Base-by-base conservation (phyloP, 371 early-diverging fungal species). In the Syncephalastrum sp. region DNA sequence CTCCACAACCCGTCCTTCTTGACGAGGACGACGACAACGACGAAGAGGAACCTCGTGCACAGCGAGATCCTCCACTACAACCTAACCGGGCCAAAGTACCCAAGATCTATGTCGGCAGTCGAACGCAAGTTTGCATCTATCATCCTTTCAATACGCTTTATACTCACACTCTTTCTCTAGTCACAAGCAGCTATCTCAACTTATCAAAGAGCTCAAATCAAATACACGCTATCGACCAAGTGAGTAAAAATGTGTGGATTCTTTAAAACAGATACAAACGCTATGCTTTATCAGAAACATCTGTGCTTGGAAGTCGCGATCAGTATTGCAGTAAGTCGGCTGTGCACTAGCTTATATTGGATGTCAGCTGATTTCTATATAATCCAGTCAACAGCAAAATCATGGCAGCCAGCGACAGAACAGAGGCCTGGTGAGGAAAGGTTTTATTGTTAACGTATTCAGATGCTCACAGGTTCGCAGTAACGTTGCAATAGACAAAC, bases 161-260 rank as follows among this genome's bases (percentile, higher is more conserved):
- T 13, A 33, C 3, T 13, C 43, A 23, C 21, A 5, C 27, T 43
- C 17, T 16, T 42, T 16, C n/a, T 17, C 8, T 61, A 83, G 82
- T 2, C 84, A 84, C 55, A 82, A 79, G 52, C 84, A 84, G 50
- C 65, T 84, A 7, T 59, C 79, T 4, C 84, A 84, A 46, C 60
- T 84, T 5, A 65, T 84, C 15, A 57, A 62, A 14, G 84, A 84
- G 50, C 66, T 84, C 23, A 80, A 72, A 54, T 61, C 59, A 14
- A 80, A 82, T 42, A 84, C 84, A 14, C 47, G 56, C 3, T 84
- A 82, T 56, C 64, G 67, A n/a, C 82, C 84, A 56, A 65, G 83
- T 79, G 72, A 48, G 69, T 53, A 33, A 6, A 12, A 2, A 29
- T 5, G 16, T 29, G 38, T 24, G 24, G 17, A 4, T 16, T 29